phyloP scores from a whole-genome alignment of 768 basidiomycete genomes.

The Cystofilobasidium macerans region DNA sequence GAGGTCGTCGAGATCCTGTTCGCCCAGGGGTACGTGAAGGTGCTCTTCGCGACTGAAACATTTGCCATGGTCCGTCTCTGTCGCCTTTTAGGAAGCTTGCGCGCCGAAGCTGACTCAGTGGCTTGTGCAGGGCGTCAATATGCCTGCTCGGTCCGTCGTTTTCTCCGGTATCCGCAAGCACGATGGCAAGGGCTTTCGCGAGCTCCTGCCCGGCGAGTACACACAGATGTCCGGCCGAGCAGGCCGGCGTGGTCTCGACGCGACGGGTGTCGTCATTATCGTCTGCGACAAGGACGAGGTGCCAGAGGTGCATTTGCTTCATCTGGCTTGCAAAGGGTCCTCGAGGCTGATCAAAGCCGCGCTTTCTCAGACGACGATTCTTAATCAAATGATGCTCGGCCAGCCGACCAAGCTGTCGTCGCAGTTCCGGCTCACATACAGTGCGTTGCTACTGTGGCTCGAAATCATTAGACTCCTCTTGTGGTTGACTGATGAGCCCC shows the following conservation, averaged over 20 bases:
- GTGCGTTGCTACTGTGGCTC: neutral
- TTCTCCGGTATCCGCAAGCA: conserved; percentile 92
- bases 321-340: neutral
- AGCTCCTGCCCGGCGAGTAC: conserved; percentile 61
- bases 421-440: conserved; percentile 95
- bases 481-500: neutral
- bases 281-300: conserved; percentile 57
- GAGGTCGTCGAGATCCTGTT: conserved; percentile 94
- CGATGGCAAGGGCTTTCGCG: conserved; percentile 83
- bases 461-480: neutral
- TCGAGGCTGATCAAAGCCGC: neutral
- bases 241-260: conserved; percentile 85
- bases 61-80: conserved; percentile 82
- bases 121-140: conserved; percentile 79
- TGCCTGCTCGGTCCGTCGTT: conserved; percentile 95
- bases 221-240: conserved; percentile 99
- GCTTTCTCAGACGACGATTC: conserved; percentile 17
- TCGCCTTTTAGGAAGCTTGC: neutral
- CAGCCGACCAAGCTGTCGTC: conserved; percentile 81
- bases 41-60: conserved; percentile 95
- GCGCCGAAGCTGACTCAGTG: neutral
- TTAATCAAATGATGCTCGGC: conserved; percentile 89
- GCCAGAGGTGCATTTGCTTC: conserved; percentile 56
- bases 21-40: conserved; percentile 86
- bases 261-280: conserved; percentile 91